Evolutionary conservation across 805 yeast species (phyloP), one percentile per base, ranked within the genome.

Genomic region (Cephaloascus albidus): DNA sequence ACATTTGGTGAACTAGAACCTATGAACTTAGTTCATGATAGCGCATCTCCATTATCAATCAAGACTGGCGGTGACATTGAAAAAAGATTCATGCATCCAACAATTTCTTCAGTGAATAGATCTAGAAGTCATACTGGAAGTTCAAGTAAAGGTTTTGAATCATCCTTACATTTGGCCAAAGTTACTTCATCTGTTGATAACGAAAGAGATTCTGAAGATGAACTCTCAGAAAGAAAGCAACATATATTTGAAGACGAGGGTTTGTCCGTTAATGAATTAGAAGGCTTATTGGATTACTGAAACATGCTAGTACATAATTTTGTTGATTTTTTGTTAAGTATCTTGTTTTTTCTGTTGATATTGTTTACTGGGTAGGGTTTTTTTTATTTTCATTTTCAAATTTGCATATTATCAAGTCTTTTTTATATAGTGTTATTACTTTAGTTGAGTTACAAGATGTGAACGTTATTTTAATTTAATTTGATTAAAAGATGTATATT

Each of bases 221-320:
- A 43, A 16, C 36, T 48, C 35, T 19, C 41, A 37, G 44, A 44
- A 38, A 35, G 36, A 40, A 20, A 45, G 38, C 26, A 41, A 31
- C 35, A 36, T n/a, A 35, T 36, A 15, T 33, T 32, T 3, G 41
- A 43, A 14, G 48, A 49, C 19, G 39, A 58, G 8, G 72, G 71
- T 1, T 56, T 67, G 39, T 46, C 55, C 15, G 48, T 45, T 4
- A 47, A 54, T 10, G 72, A 67, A 20, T 49, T 67, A 38, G 49
- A 55, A 23, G 62, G 56, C 36, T 52, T 67, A 41, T 53, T 66
- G 38, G 68, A 61, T 49, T 62, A 45, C 32, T 55, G n/a, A n/a
- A n/a, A n/a, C n/a, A n/a, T n/a, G n/a, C n/a, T n/a, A n/a, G n/a
- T n/a, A n/a, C n/a, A n/a, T n/a, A n/a, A n/a, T n/a, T n/a, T n/a